Evolutionary conservation across 106 monocot species (phyloP), one percentile per base, ranked within the genome.

Genomic region (Narthecium ossifragum): DNA sequence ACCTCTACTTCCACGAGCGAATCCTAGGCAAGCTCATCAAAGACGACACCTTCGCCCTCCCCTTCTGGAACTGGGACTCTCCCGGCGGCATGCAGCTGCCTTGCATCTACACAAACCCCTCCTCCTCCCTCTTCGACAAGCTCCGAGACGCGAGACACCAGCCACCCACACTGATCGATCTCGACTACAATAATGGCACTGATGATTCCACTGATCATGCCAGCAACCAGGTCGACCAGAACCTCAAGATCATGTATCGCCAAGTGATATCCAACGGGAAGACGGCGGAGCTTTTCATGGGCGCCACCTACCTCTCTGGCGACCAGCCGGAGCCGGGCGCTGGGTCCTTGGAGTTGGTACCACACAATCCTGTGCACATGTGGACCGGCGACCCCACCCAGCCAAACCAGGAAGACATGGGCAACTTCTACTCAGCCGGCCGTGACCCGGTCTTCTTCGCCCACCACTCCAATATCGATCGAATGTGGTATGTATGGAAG

Each of bases 1-100:
- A 75, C 75, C 27, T 75, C 36, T 62, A 75, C 62, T 75, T 75
- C 75, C 53, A 61, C 32, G 75, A 75, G 68, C 26, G 56, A 15
- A 75, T 75, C 28, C 62, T 75, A 26, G 75, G 33, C 17, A 75
- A 69, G 38, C 61, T 69, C 56, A 69, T 75, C 41, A 68, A 68
- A 23, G 75, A 75, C 62, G 56, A 62, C 34, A 34, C 53, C 62
- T 75, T 75, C 68, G 62, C 75, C 24, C 25, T 75, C n/a, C 75
- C 75, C 6, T 75, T 62, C 75, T 68, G 75, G 75, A 69, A 68
- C 57, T 75, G 59, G 58, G 75, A 75, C 56, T 23, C 54, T 2
- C 75, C 75, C 4, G 62, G 14, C 4, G 75, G 75, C 4, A 68
- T 68, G 68, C 24, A 23, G 15, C n/a, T 62, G 5, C 75, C 75